Conservation (phyloP, 768 basidiomycete species). For the Podaxis sp. region DNA sequence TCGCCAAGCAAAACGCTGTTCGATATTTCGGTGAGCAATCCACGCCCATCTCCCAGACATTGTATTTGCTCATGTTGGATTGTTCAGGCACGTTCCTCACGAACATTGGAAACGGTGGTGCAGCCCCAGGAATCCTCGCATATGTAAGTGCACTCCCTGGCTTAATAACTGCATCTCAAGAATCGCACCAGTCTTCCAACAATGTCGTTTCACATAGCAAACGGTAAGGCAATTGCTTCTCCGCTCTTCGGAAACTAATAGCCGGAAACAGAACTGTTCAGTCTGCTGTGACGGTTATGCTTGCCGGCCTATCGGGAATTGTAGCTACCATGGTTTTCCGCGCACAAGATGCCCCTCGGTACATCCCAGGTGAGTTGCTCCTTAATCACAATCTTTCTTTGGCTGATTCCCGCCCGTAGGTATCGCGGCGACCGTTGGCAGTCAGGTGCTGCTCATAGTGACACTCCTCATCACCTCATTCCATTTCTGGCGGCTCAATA, state of each 20-base stretch:
- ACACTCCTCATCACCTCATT: slow-evolving; percentile 8
- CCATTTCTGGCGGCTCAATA: slow-evolving; percentile 15
- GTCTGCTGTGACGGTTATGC: slow-evolving; percentile 9
- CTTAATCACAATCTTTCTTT: neutral
- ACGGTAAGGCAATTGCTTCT: slow-evolving; percentile 17
- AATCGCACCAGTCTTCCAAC: slow-evolving; percentile 7
- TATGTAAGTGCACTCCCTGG: neutral
- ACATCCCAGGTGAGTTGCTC: slow-evolving; percentile 23
- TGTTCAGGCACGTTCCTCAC: slow-evolving; percentile 13
- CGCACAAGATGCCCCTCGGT: slow-evolving; percentile 10
- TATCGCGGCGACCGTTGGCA: slow-evolving; percentile 1
- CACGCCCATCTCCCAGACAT: too few species aligned
- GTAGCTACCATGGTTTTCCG: slow-evolving; percentile 14
- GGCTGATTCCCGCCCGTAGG: slow-evolving; percentile 8
- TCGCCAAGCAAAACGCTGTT: slow-evolving; percentile 6
- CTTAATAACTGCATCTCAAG: neutral
- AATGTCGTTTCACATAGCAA: slow-evolving; percentile 15
- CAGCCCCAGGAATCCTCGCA: slow-evolving; percentile 11
- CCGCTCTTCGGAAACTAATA: neutral
- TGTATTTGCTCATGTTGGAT: neutral
- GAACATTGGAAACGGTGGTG: slow-evolving; percentile 11
- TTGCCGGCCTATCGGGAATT: slow-evolving; percentile 11
- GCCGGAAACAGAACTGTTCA: slow-evolving; percentile 18
- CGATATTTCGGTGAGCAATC: slow-evolving; percentile 9
- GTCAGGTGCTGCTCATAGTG: slow-evolving; percentile 9